Evolutionary conservation across 768 basidiomycete species (phyloP).

Genomic region (Collybia nuda): DNA sequence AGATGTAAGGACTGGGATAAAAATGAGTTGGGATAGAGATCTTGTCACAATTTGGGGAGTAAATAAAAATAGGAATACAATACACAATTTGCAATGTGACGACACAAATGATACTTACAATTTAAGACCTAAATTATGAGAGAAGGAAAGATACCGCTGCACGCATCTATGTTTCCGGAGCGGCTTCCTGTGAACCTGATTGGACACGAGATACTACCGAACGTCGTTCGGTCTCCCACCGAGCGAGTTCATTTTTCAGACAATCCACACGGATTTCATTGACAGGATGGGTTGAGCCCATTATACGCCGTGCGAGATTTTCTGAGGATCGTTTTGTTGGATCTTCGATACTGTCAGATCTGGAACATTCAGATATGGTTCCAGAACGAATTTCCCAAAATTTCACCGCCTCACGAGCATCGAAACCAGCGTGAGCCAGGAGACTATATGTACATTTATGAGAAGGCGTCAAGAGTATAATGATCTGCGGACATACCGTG

Average conservation of each 20-base stretch:
- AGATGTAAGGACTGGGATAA: not conserved
- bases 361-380: constrained; percentile 43
- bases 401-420: constrained; percentile 74
- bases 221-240: constrained; percentile 64
- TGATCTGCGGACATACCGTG: constrained; percentile 47
- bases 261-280: constrained; percentile 60
- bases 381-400: constrained; percentile 77
- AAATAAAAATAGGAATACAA: not conserved
- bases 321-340: constrained; percentile 16
- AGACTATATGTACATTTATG: constrained; percentile 46
- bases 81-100: not conserved
- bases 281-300: constrained; percentile 67
- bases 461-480: not conserved
- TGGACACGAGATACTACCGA: constrained; percentile 17
- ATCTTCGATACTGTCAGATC: constrained; percentile 20
- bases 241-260: constrained; percentile 63
- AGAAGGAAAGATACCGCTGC: too few species aligned
- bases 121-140: too few species aligned
- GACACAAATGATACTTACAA: too few species aligned
- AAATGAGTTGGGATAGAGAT: not conserved
- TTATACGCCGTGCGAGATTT: constrained; percentile 41
- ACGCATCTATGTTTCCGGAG: too few species aligned
- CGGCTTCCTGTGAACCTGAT: too few species aligned
- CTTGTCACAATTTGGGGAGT: not conserved
- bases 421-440: constrained; percentile 90